phyloP scores from a whole-genome alignment of 352 stramenopile species.

The Globisporangium lucens region DNA sequence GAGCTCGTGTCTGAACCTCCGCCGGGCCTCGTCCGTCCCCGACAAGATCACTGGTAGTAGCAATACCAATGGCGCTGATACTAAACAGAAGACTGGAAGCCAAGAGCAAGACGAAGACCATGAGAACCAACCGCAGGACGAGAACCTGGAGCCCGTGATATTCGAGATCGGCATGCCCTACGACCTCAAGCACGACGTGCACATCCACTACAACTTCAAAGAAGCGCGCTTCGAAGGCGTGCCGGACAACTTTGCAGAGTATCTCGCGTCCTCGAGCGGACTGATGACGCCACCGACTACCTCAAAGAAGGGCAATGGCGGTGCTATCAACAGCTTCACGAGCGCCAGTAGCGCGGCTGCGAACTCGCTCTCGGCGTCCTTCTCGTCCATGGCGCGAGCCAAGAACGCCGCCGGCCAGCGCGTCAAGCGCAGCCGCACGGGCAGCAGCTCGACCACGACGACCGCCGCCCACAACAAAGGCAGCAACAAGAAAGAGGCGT shows the following conservation, averaged over 20 bases:
- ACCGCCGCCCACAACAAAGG: conserved; percentile 12
- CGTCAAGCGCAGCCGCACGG: conserved; percentile 37
- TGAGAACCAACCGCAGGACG: conserved; percentile 17
- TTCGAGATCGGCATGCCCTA: conserved; percentile 75
- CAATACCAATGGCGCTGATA: background rate
- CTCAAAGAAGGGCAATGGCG: background rate
- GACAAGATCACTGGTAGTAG: background rate
- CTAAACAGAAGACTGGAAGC: background rate
- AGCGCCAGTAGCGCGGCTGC: conserved; percentile 2
- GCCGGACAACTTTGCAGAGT: conserved; percentile 78
- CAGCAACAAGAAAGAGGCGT: conserved; percentile 6
- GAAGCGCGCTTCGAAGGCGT: conserved; percentile 85
- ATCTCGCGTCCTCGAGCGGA: conserved; percentile 31
- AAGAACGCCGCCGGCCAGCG: conserved; percentile 1
- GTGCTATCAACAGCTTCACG: background rate
- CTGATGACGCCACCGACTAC: conserved; percentile 4
- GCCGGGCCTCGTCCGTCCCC: background rate
- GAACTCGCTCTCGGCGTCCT: conserved; percentile 12
- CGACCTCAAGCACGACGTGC: conserved; percentile 76
- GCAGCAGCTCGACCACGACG: conserved; percentile 32
- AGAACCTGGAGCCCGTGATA: conserved; percentile 26
- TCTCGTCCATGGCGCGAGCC: conserved; percentile 10
- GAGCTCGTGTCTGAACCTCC: conserved; percentile 34
- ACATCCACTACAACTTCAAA: conserved; percentile 87
- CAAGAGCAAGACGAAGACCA: background rate